Evolutionary conservation across 2,329 filamentous ascomycete species (phyloP).

Genomic region (Nemania sp.): DNA sequence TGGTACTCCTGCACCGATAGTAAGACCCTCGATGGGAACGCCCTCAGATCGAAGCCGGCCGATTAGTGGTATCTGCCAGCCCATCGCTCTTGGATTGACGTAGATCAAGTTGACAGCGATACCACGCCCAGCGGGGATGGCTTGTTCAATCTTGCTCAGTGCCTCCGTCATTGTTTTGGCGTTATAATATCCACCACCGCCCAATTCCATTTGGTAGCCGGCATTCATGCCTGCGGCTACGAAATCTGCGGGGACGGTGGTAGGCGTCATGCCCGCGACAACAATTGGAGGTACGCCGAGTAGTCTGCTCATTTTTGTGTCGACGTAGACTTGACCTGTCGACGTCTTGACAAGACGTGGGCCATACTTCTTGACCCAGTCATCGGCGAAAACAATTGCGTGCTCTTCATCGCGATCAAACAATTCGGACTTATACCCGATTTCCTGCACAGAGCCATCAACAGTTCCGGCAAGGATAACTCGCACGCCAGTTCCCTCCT

Average conservation of each 20-base stretch:
- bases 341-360: slow-evolving; percentile 91
- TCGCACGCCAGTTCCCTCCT: slow-evolving; percentile 95
- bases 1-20: slow-evolving; percentile 90
- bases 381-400: slow-evolving; percentile 90
- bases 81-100: slow-evolving; percentile 86
- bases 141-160: slow-evolving; percentile 80
- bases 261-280: slow-evolving; percentile 93
- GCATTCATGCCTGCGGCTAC: slow-evolving; percentile 92
- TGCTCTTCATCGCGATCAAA: slow-evolving; percentile 96
- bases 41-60: slow-evolving; percentile 80
- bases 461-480: slow-evolving; percentile 95
- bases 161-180: slow-evolving; percentile 82
- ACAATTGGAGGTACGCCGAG: slow-evolving; percentile 85
- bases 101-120: slow-evolving; percentile 92
- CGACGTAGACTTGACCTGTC: slow-evolving; percentile 85
- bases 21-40: slow-evolving; percentile 88
- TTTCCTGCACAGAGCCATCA: slow-evolving; percentile 84
- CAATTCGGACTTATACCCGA: slow-evolving; percentile 97
- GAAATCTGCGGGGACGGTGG: slow-evolving; percentile 88
- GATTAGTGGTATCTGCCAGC: slow-evolving; percentile 87
- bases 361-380: slow-evolving; percentile 97
- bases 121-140: slow-evolving; percentile 81
- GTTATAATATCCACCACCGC: slow-evolving; percentile 87
- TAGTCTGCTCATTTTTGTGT: slow-evolving; percentile 93
- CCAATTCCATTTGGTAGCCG: slow-evolving; percentile 91